Evolutionary conservation across 2,329 filamentous ascomycete species (phyloP).

Genomic region (Pleomassaria siparia): DNA sequence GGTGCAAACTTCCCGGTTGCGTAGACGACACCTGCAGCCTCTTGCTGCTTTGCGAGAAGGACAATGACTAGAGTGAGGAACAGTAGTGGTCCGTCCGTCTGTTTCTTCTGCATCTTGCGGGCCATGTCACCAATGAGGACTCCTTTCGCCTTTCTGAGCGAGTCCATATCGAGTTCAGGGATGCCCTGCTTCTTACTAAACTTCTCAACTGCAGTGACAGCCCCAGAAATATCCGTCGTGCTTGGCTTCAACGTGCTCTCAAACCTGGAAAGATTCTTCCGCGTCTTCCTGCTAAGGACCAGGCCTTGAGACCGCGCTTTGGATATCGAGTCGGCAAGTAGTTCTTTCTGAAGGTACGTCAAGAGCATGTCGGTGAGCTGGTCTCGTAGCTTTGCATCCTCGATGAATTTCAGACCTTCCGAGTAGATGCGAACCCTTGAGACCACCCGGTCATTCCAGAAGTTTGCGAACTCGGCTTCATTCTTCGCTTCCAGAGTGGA

Average conservation of each 20-base stretch:
- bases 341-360: constrained; percentile 33
- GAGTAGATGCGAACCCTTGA: constrained; percentile 29
- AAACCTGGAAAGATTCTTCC: constrained; percentile 34
- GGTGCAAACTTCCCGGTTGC: constrained; percentile 46
- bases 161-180: constrained; percentile 2
- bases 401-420: constrained; percentile 22
- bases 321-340: constrained; percentile 33
- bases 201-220: constrained; percentile 27
- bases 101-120: constrained; percentile 36
- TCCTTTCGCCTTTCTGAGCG: constrained; percentile 24
- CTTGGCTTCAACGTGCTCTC: constrained; percentile 21
- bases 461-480: constrained; percentile 31
- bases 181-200: constrained; percentile 39
- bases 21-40: constrained; percentile 43
- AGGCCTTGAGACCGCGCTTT: constrained; percentile 36
- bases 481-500: constrained; percentile 28
- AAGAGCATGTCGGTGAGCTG: constrained; percentile 38
- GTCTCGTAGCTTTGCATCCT: constrained; percentile 34
- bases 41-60: constrained; percentile 29
- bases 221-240: constrained; percentile 12
- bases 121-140: constrained; percentile 35
- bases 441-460: constrained; percentile 37
- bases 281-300: constrained; percentile 31
- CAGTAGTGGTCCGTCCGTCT: constrained; percentile 37
- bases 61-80: constrained; percentile 42